phyloP scores from a whole-genome alignment of 169 alveolate species.

The Theileria luwenshuni region DNA sequence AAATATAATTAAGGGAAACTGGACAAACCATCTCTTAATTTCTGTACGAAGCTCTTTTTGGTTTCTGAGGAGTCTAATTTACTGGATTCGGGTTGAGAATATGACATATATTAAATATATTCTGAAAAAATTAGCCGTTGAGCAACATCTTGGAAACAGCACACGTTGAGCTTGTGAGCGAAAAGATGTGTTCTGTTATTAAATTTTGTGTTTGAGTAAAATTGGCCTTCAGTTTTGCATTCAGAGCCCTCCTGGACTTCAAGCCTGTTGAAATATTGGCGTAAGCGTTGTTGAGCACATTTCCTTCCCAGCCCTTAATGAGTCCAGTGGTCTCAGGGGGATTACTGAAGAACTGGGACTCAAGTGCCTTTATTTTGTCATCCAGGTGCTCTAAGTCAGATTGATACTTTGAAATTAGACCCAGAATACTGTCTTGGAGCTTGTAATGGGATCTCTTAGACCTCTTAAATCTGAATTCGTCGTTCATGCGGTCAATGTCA shows the following conservation, averaged over 20 bases:
- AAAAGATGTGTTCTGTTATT: conserved; percentile 64
- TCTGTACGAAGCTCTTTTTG: conserved; percentile 26
- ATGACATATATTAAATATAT: neutral
- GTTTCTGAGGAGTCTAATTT: conserved; percentile 11
- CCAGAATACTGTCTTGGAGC: conserved; percentile 58
- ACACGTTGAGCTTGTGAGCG: conserved; percentile 67
- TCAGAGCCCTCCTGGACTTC: conserved; percentile 45
- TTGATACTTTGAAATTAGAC: conserved; percentile 31
- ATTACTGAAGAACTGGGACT: conserved; percentile 59
- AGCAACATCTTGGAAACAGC: conserved; percentile 41
- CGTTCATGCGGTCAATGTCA: conserved; percentile 26
- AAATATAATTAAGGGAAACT: neutral
- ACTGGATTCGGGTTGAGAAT: neutral
- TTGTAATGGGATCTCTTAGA: conserved; percentile 32
- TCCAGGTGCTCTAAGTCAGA: conserved; percentile 50
- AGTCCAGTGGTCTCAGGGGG: conserved; percentile 68
- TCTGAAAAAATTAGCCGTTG: conserved; percentile 12
- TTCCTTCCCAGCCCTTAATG: conserved; percentile 66
- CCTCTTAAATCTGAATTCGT: conserved; percentile 48
- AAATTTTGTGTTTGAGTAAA: conserved; percentile 38
- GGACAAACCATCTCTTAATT: conserved; percentile 37
- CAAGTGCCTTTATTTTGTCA: conserved; percentile 61
- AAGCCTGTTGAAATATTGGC: conserved; percentile 11
- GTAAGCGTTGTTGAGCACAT: conserved; percentile 30
- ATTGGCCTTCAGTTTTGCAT: conserved; percentile 46